Base-by-base conservation (phyloP, 2,329 filamentous ascomycete genomes). In the Tolypocladium ophioglossoides region DNA sequence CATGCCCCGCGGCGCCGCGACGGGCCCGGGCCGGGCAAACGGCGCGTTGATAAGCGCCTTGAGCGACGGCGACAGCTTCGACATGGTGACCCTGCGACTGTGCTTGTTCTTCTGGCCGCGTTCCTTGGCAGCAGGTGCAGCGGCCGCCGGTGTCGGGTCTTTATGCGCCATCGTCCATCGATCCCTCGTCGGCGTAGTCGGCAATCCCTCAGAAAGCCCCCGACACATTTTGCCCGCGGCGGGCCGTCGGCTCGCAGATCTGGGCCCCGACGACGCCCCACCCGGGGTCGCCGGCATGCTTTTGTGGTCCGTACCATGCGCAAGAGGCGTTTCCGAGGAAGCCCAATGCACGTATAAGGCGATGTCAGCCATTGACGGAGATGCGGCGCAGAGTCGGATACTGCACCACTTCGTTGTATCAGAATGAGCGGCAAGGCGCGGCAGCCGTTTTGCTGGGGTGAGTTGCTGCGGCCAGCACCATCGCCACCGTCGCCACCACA, bases 21-120 rank as follows among this genome's bases (percentile, higher is more conserved):
- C 77, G 2, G 83, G 84, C 51, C 83, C 80, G 0, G 87, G 84
- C 2, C 79, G 77, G 46, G 87, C 82, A 62, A 83, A 80, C 4
- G 85, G 78, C 56, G 85, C 80, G 63, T 86, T 86, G 71, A 91
- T 85, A 58, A 91, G 80, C 49, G 82, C 78, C 71, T 91, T 91
- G 61, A 92, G 77, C 51, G 81, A 72, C 1, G 80, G 75, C 1
- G 86, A 87, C 22, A 92, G 78, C 68, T 88, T 91, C 8, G 86
- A 84, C 86, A 89, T 90, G 61, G 64, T 70, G 32, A 4, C 39
- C n/a, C 34, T 32, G 27, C 27, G 27, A 27, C 27, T 6, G 24
- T 30, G 48, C 14, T 37, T 8, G 41, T 27, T 2, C 14, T 27
- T 7, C 22, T 16, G 24, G 8, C n/a, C 24, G 24, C 18, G 41